Conservation (phyloP, 2,329 filamentous ascomycete species). For the Scedosporium aurantiacum region DNA sequence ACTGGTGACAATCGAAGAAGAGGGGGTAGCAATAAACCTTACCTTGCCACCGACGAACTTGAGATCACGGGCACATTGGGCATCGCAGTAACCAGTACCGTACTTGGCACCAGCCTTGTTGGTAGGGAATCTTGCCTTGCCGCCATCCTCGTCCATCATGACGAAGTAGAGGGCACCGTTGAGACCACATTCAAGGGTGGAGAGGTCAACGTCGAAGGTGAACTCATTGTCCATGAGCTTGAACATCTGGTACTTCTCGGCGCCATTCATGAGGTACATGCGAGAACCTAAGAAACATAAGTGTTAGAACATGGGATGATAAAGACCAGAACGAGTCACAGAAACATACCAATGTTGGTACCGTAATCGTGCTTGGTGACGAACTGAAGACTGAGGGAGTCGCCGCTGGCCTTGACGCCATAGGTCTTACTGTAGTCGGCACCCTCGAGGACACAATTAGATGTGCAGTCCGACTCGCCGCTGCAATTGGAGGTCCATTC, state of each 20-base stretch:
- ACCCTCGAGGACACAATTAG: conserved; percentile 35
- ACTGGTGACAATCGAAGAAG: neutral
- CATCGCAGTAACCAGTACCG: conserved; percentile 44
- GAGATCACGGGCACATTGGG: conserved; percentile 33
- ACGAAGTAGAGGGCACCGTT: conserved; percentile 55
- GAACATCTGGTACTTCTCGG: conserved; percentile 47
- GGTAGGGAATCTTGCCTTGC: conserved; percentile 30
- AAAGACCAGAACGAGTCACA: neutral
- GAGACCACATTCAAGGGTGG: conserved; percentile 49
- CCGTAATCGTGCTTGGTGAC: conserved; percentile 34
- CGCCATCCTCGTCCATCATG: conserved; percentile 44
- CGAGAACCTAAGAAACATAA: conserved; percentile 28
- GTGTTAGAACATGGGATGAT: neutral
- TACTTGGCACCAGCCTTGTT: conserved; percentile 39
- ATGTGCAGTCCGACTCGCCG: conserved; percentile 26
- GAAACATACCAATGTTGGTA: conserved; percentile 18
- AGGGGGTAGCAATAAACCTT: neutral
- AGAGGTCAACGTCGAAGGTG: conserved; percentile 56
- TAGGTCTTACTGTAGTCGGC: conserved; percentile 33
- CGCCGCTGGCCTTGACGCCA: conserved; percentile 33
- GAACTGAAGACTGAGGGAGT: conserved; percentile 37
- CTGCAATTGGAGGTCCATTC: conserved; percentile 24
- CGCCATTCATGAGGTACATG: conserved; percentile 46
- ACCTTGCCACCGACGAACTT: conserved; percentile 35
- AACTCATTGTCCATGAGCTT: conserved; percentile 51